Percentiles rank a stretch among this genome's conserved stretches.
phyloP scores from a whole-genome alignment of 495 filamentous ascomycete genomes.

The Trichoderma virens region DNA sequence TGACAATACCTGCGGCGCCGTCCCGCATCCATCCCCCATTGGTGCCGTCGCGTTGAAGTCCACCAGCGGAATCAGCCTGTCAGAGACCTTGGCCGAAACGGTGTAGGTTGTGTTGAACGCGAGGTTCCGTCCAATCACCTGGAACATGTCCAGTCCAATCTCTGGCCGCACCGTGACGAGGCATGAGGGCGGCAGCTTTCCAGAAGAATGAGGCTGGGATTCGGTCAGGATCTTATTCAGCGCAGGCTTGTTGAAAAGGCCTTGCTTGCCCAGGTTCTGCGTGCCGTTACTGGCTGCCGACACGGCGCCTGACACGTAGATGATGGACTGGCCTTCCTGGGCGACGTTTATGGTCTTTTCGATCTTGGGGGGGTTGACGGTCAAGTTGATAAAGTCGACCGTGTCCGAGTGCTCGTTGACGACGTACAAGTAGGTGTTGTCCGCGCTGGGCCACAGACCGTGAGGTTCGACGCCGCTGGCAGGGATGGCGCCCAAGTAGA shows the following conservation, averaged over 20 bases:
- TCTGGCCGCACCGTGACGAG: conserved; percentile 15
- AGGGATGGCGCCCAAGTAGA: conserved; percentile 11
- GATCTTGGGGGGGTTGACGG: conserved; percentile 9
- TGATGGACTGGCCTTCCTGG: conserved; percentile 19
- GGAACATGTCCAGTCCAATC: conserved; percentile 18
- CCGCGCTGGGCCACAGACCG: conserved; percentile 19
- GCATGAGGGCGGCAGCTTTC: conserved; percentile 9
- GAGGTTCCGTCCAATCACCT: conserved; percentile 18
- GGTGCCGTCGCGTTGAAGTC: conserved; percentile 15
- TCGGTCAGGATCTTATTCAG: conserved; percentile 14
- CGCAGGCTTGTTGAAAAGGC: conserved; percentile 10
- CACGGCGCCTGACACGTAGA: conserved; percentile 19
- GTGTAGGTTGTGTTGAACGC: conserved; percentile 17
- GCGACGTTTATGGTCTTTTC: conserved; percentile 17
- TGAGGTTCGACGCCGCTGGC: conserved; percentile 19
- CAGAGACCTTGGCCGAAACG: conserved; percentile 5
- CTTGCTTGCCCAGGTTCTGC: conserved; percentile 18
- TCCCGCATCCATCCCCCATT: conserved; percentile 12
- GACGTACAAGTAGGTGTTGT: conserved; percentile 20
- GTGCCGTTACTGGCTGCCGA: conserved; percentile 13
- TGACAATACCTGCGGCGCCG: conserved; percentile 16
- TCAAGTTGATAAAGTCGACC: conserved; percentile 18
- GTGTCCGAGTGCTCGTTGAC: conserved; percentile 23
- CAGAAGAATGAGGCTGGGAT: background rate
- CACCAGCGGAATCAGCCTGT: conserved; percentile 14